Evolutionary conservation across 805 yeast species (phyloP), one percentile per base, ranked within the genome.

Genomic region (Schwanniomyces sp.): DNA sequence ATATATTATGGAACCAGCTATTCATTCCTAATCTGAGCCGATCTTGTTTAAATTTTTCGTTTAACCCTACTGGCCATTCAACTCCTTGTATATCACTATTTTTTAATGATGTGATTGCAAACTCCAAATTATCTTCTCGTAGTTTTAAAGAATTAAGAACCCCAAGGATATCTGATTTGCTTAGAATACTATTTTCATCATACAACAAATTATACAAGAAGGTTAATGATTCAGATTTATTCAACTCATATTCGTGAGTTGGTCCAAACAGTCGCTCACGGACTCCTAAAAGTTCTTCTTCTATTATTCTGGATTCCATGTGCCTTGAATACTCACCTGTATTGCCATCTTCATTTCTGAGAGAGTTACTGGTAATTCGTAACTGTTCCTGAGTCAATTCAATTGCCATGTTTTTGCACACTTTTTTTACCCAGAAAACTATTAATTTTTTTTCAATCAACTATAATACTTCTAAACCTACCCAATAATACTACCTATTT

Each of bases 151-250:
- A 56, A 52, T 69, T 68, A 38, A 72, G 59, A 4, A 72, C 62
- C 27, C 50, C 56, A 40, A 72, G 52, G 41, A 72, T 70, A 46
- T 72, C 76, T 10, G 69, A 49, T 41, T 69, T 67, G 28, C 68
- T 52, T 36, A 72, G 56, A 7, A 52, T 40, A 2, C 75, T 68
- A 16, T 59, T 49, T 9, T 65, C 66, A 51, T 72, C 76, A 49
- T 69, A 70, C 17, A 72, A 57, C 18, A 72, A 55, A 53, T 71
- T 70, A 57, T 68, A 69, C 25, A 71, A 57, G 47, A 72, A 70
- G 1, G 72, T 66, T 32, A 71, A 56, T n/a, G 75, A 68, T 43
- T 72, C 76, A 1, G 74, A 69, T 51, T 64, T 74, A 54, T 59
- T 66, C 37, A 70, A 58, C 48, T 72, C 77, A 49, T 69, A 70